These are phyloP conservation scores for Harringtonia lauricola DNA, from an alignment of 2,329 filamentous ascomycete species.

Conservation along the genomic window DNA sequence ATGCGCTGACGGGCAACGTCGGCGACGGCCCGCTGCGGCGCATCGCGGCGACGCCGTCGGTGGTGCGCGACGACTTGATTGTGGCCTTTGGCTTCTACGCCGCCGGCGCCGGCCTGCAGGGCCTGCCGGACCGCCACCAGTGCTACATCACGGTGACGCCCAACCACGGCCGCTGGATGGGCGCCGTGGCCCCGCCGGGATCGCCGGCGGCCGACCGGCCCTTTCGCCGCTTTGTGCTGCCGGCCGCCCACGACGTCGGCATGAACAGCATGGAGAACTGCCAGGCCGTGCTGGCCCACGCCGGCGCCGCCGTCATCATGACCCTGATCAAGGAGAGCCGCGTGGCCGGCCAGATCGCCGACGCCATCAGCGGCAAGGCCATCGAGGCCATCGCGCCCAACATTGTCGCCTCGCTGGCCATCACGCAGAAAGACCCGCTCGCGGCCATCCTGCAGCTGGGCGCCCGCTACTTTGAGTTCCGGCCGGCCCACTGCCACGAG, in stretches of 20 bases:
- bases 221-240: constrained; percentile 31
- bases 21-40: constrained; percentile 27
- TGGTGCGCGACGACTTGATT: constrained; percentile 21
- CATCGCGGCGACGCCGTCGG: constrained; percentile 20
- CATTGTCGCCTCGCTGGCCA: constrained; percentile 35
- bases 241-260: constrained; percentile 34
- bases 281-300: constrained; percentile 25
- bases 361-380: constrained; percentile 16
- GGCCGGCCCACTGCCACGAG: constrained; percentile 34
- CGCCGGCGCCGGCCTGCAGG: constrained; percentile 29
- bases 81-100: constrained; percentile 38
- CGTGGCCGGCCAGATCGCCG: constrained; percentile 14
- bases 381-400: constrained; percentile 21
- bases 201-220: constrained; percentile 26
- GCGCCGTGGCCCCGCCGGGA: constrained; percentile 25
- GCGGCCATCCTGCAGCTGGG: constrained; percentile 32
- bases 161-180: constrained; percentile 32
- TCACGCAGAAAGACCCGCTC: constrained; percentile 38
- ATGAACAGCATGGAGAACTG: constrained; percentile 39
- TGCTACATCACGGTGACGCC: constrained; percentile 32
- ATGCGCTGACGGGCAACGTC: constrained; percentile 30
- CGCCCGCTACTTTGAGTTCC: constrained; percentile 40
- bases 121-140: constrained; percentile 30
- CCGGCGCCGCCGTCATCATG: constrained; percentile 19
- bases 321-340: constrained; percentile 16